These are phyloP conservation scores for Auriscalpium vulgare DNA, from an alignment of 768 basidiomycete genomes.

Conservation along the genomic window DNA sequence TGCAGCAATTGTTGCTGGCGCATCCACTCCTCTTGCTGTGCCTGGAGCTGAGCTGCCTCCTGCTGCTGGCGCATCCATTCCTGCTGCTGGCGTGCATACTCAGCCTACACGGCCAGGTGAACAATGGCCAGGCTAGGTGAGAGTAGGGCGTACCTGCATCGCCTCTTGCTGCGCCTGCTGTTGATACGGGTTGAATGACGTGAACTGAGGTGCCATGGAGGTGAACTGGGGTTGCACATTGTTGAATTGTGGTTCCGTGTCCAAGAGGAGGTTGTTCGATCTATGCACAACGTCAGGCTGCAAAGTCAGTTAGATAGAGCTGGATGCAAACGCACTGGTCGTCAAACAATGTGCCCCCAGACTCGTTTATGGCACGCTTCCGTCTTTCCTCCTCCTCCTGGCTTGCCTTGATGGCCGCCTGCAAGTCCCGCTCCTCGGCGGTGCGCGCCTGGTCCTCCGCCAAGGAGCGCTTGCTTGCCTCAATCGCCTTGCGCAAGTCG, in stretches of 20 bases:
- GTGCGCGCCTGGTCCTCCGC: conserved; percentile 60
- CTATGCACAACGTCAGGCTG: background rate
- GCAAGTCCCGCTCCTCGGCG: conserved; percentile 77
- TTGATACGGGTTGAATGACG: conserved; percentile 90
- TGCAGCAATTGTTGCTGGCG: conserved; percentile 55
- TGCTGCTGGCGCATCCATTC: conserved; percentile 69
- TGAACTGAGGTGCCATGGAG: conserved; percentile 74
- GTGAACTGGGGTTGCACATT: conserved; percentile 71
- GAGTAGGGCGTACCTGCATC: conserved; percentile 39
- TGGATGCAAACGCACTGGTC: conserved; percentile 61
- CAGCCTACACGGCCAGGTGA: conserved; percentile 23
- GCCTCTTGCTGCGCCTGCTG: conserved; percentile 91
- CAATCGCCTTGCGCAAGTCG: conserved; percentile 79
- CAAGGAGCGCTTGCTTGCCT: conserved; percentile 73
- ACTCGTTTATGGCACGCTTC: conserved; percentile 59
- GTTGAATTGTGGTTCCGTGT: conserved; percentile 8
- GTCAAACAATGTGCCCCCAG: conserved; percentile 78
- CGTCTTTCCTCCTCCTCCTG: conserved; percentile 85
- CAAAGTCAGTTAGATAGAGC: conserved; percentile 3
- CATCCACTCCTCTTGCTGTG: conserved; percentile 47
- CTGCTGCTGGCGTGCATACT: conserved; percentile 45
- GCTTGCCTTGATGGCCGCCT: conserved; percentile 75
- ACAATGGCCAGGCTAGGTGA: background rate
- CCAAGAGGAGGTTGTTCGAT: conserved; percentile 5
- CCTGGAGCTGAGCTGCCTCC: conserved; percentile 37